Conservation (phyloP, 2,329 filamentous ascomycete genomes). For the Helminthosporium solani region DNA sequence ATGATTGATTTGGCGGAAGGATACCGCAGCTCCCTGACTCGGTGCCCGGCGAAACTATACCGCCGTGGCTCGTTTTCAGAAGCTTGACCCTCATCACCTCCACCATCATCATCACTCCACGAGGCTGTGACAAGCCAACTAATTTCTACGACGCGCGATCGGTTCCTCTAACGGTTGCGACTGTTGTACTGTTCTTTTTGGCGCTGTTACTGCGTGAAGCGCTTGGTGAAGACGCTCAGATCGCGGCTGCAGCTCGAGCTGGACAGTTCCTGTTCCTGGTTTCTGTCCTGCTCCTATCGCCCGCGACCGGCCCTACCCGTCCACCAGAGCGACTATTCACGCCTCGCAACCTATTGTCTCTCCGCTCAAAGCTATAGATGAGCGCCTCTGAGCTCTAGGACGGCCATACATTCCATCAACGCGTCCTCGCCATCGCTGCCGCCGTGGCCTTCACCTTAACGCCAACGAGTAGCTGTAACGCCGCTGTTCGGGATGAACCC, state of each 20-base stretch:
- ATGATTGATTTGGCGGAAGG: too few species aligned
- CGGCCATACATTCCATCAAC: conserved; percentile 12
- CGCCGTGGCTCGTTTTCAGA: too few species aligned
- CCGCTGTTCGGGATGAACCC: conserved; percentile 42
- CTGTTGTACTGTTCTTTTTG: background rate
- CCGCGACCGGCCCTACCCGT: conserved; percentile 19
- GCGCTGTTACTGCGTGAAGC: too few species aligned
- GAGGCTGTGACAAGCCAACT: background rate
- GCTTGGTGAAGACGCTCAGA: too few species aligned
- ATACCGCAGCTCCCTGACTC: too few species aligned
- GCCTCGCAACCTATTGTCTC: conserved; percentile 8
- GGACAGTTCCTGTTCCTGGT: too few species aligned
- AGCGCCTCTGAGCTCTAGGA: conserved; percentile 15
- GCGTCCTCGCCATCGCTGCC: conserved; percentile 16
- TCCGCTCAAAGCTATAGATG: conserved; percentile 21
- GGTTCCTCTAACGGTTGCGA: conserved; percentile 14
- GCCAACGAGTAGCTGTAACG: conserved; percentile 33
- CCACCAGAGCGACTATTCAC: conserved; percentile 15
- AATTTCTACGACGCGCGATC: background rate
- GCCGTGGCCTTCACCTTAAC: conserved; percentile 19
- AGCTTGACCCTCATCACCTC: background rate
- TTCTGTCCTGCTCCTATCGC: conserved; percentile 22
- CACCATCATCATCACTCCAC: conserved; percentile 16
- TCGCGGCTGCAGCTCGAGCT: conserved; percentile 33
- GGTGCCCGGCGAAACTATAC: too few species aligned